Evolutionary conservation across 225 moss, liverwort and hornwort genomes (phyloP).

Genomic region (Polytrichum formosum): DNA sequence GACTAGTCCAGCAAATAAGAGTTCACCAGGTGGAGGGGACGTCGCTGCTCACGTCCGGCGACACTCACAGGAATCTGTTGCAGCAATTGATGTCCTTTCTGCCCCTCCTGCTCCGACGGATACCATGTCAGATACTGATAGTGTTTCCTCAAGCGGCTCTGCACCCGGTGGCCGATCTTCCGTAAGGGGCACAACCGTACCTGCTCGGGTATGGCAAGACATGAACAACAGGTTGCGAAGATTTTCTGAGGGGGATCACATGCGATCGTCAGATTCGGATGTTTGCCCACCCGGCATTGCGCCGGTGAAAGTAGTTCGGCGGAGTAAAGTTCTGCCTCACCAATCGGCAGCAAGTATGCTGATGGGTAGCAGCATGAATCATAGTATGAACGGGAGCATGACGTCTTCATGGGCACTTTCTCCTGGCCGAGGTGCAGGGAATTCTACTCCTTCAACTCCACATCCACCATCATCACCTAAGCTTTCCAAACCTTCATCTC

Average conservation of each 20-base stretch:
- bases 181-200: slow-evolving; percentile 72
- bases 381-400: slow-evolving; percentile 50
- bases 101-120: slow-evolving; percentile 36
- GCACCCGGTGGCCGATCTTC: slow-evolving; percentile 35
- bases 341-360: slow-evolving; percentile 49
- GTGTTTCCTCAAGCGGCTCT: slow-evolving; percentile 89
- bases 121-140: slow-evolving; percentile 80
- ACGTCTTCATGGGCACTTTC: slow-evolving; percentile 86
- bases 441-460: slow-evolving; percentile 41
- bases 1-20: slow-evolving; percentile 6
- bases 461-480: slow-evolving; percentile 79
- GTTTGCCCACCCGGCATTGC: slow-evolving; percentile 47
- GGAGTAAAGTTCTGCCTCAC: slow-evolving; percentile 43
- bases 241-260: slow-evolving; percentile 67
- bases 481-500: slow-evolving; percentile 74
- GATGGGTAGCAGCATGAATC: slow-evolving; percentile 28
- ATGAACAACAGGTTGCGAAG: slow-evolving; percentile 62
- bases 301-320: slow-evolving; percentile 41
- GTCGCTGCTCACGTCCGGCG: slow-evolving; percentile 46
- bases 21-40: slow-evolving; percentile 31
- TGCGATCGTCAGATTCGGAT: slow-evolving; percentile 70
- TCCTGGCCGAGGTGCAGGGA: slow-evolving; percentile 59
- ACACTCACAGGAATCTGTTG: slow-evolving; percentile 73
- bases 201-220: slow-evolving; percentile 91
- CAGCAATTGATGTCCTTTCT: slow-evolving; percentile 58